phyloP scores from a whole-genome alignment of 2,329 filamentous ascomycete species.

The Coleophoma eucalyptorum region DNA sequence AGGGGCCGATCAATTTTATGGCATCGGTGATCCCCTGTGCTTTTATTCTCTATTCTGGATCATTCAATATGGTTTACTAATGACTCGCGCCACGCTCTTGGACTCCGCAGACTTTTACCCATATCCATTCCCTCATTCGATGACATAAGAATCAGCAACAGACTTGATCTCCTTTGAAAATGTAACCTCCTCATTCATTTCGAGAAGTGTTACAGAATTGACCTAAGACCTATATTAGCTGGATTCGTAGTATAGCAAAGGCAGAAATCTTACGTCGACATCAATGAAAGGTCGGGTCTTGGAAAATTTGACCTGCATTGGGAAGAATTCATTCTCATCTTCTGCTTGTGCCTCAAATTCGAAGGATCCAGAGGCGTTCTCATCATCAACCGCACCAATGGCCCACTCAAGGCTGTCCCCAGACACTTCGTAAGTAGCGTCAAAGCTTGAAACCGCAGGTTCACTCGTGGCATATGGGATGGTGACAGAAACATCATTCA shows the following conservation, averaged over 20 bases:
- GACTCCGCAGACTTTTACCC: slow-evolving; percentile 16
- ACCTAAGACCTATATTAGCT: slow-evolving; percentile 46
- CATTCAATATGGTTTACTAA: too few relatives aligned
- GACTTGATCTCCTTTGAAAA: slow-evolving; percentile 82
- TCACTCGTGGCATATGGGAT: slow-evolving; percentile 86
- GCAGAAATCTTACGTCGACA: slow-evolving; percentile 72
- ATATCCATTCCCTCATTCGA: slow-evolving; percentile 53
- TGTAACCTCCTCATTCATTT: slow-evolving; percentile 73
- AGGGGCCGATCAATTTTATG: too few relatives aligned
- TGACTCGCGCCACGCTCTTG: slow-evolving; percentile 18
- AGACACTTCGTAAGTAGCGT: slow-evolving; percentile 89
- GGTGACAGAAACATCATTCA: slow-evolving; percentile 81
- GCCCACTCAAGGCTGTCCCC: slow-evolving; percentile 94
- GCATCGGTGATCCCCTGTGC: neutral
- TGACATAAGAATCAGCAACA: slow-evolving; percentile 69
- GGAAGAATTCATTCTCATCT: slow-evolving; percentile 95
- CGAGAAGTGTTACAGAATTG: slow-evolving; percentile 64
- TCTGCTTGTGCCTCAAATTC: slow-evolving; percentile 90
- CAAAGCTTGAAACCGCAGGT: slow-evolving; percentile 86
- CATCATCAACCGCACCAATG: slow-evolving; percentile 79
- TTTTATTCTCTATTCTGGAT: slow-evolving; percentile 5
- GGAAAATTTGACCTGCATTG: slow-evolving; percentile 87
- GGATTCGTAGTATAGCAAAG: slow-evolving; percentile 2
- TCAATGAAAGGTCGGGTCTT: slow-evolving; percentile 86
- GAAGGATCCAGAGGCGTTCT: slow-evolving; percentile 81